Conservation (phyloP, 2,329 filamentous ascomycete species). For the Parasarocladium wereldwijsianum region DNA sequence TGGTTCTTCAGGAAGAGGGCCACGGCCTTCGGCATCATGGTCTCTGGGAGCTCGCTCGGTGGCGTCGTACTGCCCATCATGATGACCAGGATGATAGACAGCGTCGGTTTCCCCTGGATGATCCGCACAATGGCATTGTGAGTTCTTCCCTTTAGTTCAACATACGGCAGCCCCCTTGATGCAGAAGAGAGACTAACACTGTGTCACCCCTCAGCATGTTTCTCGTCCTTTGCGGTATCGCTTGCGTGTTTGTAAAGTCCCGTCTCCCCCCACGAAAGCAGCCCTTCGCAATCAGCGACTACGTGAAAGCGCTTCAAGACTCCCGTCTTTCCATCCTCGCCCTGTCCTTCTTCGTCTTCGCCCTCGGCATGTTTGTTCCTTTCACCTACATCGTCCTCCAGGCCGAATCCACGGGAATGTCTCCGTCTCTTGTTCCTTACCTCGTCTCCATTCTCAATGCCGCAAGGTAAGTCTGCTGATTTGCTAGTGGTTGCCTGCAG, state of each 20-base stretch:
- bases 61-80: constrained; percentile 48
- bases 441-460: constrained; percentile 43
- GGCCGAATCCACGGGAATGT: constrained; percentile 28
- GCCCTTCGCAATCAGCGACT: constrained; percentile 30
- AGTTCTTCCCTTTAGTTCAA: too few relatives aligned
- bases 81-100: constrained; percentile 32
- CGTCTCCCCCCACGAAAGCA: constrained; percentile 28
- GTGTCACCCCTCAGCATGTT: too few relatives aligned
- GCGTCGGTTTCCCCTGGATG: constrained; percentile 32
- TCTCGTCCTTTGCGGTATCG: constrained; percentile 19
- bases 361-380: constrained; percentile 38
- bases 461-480: constrained; percentile 21
- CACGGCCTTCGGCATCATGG: constrained; percentile 36
- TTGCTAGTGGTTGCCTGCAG: neutral
- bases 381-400: constrained; percentile 38
- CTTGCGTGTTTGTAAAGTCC: constrained; percentile 21
- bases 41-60: constrained; percentile 38
- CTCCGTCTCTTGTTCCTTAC: constrained; percentile 25
- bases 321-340: constrained; percentile 26
- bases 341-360: constrained; percentile 36
- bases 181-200: too few relatives aligned
- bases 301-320: constrained; percentile 30
- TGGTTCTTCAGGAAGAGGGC: constrained; percentile 40
- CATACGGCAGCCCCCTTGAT: too few relatives aligned
- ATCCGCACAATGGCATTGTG: constrained; percentile 32